Evolutionary conservation across 768 basidiomycete species (phyloP).

Genomic region (Rhodotorula babjevae): DNA sequence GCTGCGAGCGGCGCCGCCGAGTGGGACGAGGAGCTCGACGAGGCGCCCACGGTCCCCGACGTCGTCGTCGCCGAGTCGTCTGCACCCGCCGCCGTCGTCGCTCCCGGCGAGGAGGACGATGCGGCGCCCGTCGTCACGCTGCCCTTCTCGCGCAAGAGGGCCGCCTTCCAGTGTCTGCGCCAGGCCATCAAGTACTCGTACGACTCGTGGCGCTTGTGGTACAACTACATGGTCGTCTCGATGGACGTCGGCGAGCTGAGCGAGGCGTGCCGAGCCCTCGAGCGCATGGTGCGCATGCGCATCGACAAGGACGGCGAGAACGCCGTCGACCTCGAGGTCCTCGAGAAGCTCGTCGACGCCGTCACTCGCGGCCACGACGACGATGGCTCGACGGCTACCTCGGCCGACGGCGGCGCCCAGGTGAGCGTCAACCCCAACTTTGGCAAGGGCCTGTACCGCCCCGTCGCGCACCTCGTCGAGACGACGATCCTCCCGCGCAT

Average conservation of each 20-base stretch:
- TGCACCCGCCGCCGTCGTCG: not conserved
- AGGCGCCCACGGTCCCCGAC: not conserved
- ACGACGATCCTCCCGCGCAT: slow-evolving; percentile 73
- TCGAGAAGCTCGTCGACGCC: slow-evolving; percentile 82
- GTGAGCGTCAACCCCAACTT: slow-evolving; percentile 55
- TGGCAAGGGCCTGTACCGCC: slow-evolving; percentile 62
- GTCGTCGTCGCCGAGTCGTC: not conserved
- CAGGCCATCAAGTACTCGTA: slow-evolving; percentile 78
- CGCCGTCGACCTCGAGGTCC: slow-evolving; percentile 75
- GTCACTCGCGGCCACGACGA: slow-evolving; percentile 58
- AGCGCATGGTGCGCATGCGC: slow-evolving; percentile 74
- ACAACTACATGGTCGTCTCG: slow-evolving; percentile 89
- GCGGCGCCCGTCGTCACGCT: slow-evolving; percentile 30
- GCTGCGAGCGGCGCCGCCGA: slow-evolving; percentile 44
- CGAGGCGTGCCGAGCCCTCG: slow-evolving; percentile 77
- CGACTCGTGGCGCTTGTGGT: slow-evolving; percentile 97
- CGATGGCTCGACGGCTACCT: slow-evolving; percentile 6
- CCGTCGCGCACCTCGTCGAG: slow-evolving; percentile 69
- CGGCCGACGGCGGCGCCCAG: slow-evolving; percentile 1
- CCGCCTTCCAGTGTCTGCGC: slow-evolving; percentile 87
- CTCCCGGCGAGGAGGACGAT: slow-evolving; percentile 15
- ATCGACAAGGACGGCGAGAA: slow-evolving; percentile 53
- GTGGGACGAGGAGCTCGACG: slow-evolving; percentile 8
- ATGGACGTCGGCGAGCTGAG: slow-evolving; percentile 87
- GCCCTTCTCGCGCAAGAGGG: slow-evolving; percentile 60